These are phyloP conservation scores for Porpolomopsis calyptriformis DNA, from an alignment of 768 basidiomycete genomes.

Conservation along the genomic window DNA sequence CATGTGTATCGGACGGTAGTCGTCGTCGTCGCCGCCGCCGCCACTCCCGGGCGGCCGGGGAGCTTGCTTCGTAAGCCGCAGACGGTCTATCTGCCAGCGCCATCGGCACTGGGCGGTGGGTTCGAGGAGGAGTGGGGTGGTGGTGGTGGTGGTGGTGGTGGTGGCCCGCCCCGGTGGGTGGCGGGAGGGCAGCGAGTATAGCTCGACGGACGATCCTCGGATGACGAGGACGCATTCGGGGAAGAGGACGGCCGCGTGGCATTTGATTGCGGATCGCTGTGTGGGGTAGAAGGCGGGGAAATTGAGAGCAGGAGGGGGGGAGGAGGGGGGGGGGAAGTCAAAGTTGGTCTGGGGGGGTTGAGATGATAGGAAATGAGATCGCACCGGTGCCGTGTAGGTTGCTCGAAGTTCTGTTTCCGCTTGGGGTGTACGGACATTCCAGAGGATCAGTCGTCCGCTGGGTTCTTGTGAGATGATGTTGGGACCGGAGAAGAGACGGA, in stretches of 20 bases:
- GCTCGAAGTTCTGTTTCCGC: conserved; percentile 28
- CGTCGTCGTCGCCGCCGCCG: conserved; percentile 2
- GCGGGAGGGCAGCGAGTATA: conserved; percentile 29
- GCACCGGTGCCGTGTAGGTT: conserved; percentile 17
- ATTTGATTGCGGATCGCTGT: too few relatives aligned
- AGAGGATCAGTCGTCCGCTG: conserved; percentile 25
- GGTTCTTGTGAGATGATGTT: conserved; percentile 28
- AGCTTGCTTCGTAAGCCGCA: conserved; percentile 29
- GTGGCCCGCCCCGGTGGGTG: conserved; percentile 12
- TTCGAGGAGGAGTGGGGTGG: conserved; percentile 21
- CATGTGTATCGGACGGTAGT: conserved; percentile 33
- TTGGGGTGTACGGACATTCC: conserved; percentile 24
- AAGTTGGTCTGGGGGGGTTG: too few relatives aligned
- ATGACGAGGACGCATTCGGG: conserved; percentile 37
- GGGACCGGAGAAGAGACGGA: conserved; percentile 28
- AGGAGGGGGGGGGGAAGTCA: too few relatives aligned
- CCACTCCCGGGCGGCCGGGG: too few relatives aligned
- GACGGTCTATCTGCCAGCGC: conserved; percentile 48
- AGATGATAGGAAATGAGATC: not conserved
- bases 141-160: too few relatives aligned
- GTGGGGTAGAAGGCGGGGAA: too few relatives aligned
- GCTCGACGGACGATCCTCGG: conserved; percentile 29
- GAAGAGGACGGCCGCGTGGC: conserved; percentile 31
- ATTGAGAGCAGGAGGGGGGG: too few relatives aligned
- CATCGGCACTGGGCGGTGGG: conserved; percentile 39